A percentile compares a stretch with the other conserved stretches of the same genome.
These are phyloP conservation scores for Trichosanthes cucumerina DNA, from an alignment of 306 rosid genomes.

Conservation along the genomic window DNA sequence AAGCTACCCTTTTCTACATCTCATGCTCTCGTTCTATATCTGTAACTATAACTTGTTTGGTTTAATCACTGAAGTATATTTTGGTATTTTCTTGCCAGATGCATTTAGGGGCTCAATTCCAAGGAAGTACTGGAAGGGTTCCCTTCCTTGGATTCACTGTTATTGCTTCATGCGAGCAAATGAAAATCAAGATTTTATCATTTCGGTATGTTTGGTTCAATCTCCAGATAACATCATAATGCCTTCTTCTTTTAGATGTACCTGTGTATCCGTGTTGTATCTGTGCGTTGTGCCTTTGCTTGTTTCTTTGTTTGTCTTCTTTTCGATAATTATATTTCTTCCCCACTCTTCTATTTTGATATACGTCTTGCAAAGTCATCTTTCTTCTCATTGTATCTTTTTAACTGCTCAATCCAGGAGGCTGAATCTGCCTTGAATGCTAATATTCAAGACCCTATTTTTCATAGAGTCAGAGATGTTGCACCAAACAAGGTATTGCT, in stretches of 20 bases:
- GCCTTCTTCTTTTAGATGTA: background rate
- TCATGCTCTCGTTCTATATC: background rate
- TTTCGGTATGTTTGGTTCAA: slow-evolving; percentile 59
- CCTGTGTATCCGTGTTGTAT: background rate
- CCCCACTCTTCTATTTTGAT: background rate
- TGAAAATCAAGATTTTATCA: slow-evolving; percentile 55
- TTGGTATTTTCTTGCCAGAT: slow-evolving; percentile 34
- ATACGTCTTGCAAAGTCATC: background rate
- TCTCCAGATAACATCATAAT: background rate
- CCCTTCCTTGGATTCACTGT: slow-evolving; percentile 84
- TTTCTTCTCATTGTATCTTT: slow-evolving; percentile 1
- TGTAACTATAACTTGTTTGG: background rate
- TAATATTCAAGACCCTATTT: slow-evolving; percentile 41
- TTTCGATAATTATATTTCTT: background rate
- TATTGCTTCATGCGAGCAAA: slow-evolving; percentile 81
- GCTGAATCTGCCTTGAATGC: slow-evolving; percentile 81
- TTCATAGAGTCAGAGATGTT: slow-evolving; percentile 85
- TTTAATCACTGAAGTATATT: background rate
- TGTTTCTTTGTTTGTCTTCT: background rate
- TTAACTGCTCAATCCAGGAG: slow-evolving; percentile 30
- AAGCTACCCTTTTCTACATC: background rate
- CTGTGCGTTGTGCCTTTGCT: background rate
- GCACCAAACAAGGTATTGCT: slow-evolving; percentile 85
- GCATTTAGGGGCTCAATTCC: slow-evolving; percentile 50
- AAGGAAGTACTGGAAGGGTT: slow-evolving; percentile 63